Evolutionary conservation across 495 filamentous ascomycete species (phyloP).

Genomic region (Aspergillus mulundensis): DNA sequence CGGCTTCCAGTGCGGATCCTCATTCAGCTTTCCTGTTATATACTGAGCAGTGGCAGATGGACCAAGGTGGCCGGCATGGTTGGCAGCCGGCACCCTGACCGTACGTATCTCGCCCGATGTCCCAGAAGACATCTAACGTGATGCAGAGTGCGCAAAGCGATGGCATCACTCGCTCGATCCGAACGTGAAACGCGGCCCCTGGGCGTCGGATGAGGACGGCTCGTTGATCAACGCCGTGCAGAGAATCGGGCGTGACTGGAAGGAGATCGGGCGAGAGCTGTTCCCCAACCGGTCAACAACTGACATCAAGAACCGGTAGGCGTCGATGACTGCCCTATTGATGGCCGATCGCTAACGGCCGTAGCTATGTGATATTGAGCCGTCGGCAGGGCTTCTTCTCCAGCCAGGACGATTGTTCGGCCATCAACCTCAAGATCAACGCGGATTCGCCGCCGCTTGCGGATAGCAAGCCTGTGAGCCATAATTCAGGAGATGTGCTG

Average conservation of each 20-base stretch:
- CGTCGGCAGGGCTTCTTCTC: background rate
- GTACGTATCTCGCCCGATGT: background rate
- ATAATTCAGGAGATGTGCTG: background rate
- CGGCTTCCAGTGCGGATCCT: constrained; percentile 11
- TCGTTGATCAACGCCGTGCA: constrained; percentile 11
- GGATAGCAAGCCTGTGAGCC: background rate
- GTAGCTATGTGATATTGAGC: background rate
- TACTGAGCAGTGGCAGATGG: constrained; percentile 12
- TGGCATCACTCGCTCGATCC: constrained; percentile 24
- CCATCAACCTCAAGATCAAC: background rate
- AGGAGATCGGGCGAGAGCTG: constrained; percentile 12
- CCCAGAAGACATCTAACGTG: background rate
- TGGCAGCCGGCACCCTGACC: constrained; percentile 22
- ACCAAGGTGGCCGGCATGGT: constrained; percentile 22
- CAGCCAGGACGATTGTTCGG: background rate
- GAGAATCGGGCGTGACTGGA: constrained; percentile 15
- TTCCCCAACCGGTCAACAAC: constrained; percentile 17
- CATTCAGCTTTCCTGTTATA: background rate
- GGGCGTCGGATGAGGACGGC: constrained; percentile 18
- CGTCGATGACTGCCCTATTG: background rate
- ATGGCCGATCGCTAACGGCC: background rate
- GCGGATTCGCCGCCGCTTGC: background rate
- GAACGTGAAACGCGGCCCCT: constrained; percentile 18
- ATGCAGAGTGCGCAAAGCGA: constrained; percentile 24
- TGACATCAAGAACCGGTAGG: constrained; percentile 22